Evolutionary conservation across 1,284 basidiomycete genomes (phyloP).

Genomic region (Papiliotrema flavescens): DNA sequence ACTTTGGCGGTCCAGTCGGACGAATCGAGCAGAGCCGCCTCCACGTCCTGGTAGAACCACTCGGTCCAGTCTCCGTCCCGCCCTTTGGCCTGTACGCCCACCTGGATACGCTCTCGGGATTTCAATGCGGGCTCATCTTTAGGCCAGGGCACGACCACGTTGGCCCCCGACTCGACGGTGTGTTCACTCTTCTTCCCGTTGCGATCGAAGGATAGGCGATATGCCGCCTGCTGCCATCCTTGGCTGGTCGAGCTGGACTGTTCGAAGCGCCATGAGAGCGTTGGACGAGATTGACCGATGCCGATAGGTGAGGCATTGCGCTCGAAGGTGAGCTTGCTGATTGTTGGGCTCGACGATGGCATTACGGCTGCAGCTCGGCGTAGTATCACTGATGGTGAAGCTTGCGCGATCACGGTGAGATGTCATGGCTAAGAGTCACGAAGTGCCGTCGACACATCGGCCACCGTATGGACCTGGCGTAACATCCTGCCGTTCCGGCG

Average conservation of each 20-base stretch:
- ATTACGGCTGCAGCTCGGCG: too few species aligned
- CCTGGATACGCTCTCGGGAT: constrained; percentile 21
- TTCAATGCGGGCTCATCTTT: constrained; percentile 6
- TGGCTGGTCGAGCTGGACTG: neutral
- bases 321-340: constrained; percentile 4
- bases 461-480: too few species aligned
- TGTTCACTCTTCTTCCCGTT: constrained; percentile 4
- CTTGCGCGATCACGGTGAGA: too few species aligned
- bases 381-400: too few species aligned
- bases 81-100: constrained; percentile 17
- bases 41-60: constrained; percentile 17
- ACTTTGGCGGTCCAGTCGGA: constrained; percentile 27
- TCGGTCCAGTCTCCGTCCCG: constrained; percentile 8
- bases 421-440: too few species aligned
- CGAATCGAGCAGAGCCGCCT: constrained; percentile 23
- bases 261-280: constrained; percentile 32
- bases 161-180: constrained; percentile 11
- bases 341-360: neutral
- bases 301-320: constrained; percentile 7
- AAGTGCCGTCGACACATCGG: too few species aligned
- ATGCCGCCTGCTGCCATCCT: constrained; percentile 28
- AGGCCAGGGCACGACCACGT: constrained; percentile 28
- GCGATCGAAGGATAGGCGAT: constrained; percentile 19
- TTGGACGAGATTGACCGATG: constrained; percentile 14
- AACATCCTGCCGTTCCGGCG: too few species aligned